Evolutionary conservation across 2,329 filamentous ascomycete genomes (phyloP).

Genomic region (Apiospora kogelbergensis): DNA sequence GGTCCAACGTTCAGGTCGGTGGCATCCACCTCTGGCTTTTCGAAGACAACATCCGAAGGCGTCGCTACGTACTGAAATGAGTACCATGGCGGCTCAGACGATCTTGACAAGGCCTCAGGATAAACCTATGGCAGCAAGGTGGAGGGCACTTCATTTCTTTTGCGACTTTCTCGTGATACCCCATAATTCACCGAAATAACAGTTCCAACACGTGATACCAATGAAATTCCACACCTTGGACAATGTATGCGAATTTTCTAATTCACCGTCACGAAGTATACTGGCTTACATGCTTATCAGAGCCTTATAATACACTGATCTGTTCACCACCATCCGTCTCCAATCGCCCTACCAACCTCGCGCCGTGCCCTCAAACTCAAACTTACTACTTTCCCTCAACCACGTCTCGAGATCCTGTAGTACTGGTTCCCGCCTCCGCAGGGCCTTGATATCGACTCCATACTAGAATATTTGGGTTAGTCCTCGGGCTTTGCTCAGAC

Average conservation of each 20-base stretch:
- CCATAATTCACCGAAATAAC: not conserved
- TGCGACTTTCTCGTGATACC: not conserved
- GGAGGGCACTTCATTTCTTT: not conserved
- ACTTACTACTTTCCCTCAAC: constrained; percentile 35
- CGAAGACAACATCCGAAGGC: not conserved
- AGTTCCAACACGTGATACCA: not conserved
- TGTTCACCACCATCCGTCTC: not conserved
- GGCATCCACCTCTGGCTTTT: not conserved
- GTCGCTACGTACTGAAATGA: not conserved
- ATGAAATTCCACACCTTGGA: not conserved
- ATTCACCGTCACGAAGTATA: rapidly evolving
- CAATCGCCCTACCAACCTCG: not conserved
- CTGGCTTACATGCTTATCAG: not conserved
- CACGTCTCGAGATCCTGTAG: constrained; percentile 38
- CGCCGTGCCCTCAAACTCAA: constrained; percentile 10
- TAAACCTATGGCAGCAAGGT: not conserved
- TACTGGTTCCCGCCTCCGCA: constrained; percentile 28
- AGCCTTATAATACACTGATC: not conserved
- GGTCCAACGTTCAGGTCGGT: not conserved
- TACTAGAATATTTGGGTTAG: constrained; percentile 22
- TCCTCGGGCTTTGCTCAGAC: no score
- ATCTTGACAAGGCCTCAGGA: not conserved
- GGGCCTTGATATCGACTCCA: constrained; percentile 35
- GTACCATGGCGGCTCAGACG: not conserved
- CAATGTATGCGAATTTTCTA: not conserved